Conservation (phyloP, 78 protist genomes). For the Polysphondylium violaceum region DNA sequence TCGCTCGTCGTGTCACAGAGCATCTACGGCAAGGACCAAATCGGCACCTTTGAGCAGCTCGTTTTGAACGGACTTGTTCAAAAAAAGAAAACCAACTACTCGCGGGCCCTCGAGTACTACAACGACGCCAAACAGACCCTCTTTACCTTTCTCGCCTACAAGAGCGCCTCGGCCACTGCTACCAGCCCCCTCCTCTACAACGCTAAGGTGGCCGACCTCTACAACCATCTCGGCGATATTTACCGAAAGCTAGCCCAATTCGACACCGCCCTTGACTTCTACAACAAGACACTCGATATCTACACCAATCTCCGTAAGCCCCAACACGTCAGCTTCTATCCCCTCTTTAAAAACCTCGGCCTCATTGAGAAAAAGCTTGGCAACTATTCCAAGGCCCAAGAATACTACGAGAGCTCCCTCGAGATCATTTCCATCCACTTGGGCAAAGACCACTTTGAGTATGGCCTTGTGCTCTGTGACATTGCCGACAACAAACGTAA, state of each 20-base stretch:
- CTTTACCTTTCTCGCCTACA: conserved; percentile 14
- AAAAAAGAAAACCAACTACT: conserved; percentile 53
- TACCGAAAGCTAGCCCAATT: conserved; percentile 36
- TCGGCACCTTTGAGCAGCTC: conserved; percentile 44
- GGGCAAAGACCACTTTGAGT: conserved; percentile 46
- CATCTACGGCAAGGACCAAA: conserved; percentile 48
- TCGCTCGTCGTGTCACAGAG: conserved; percentile 4
- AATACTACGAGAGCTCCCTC: conserved; percentile 18
- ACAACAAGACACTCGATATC: conserved; percentile 9
- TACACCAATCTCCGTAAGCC: conserved; percentile 3
- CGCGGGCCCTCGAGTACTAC: conserved; percentile 15
- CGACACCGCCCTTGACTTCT: conserved; percentile 16
- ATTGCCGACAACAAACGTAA: conserved; percentile 50
- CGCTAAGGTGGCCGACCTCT: conserved; percentile 31
- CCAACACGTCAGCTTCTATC: conserved; percentile 7
- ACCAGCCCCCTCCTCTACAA: neutral
- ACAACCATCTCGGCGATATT: conserved; percentile 40
- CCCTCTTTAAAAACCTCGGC: conserved; percentile 40
- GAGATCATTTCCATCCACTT: neutral
- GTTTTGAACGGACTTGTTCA: conserved; percentile 15
- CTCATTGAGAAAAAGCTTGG: conserved; percentile 47
- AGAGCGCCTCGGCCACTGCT: neutral
- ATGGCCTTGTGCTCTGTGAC: conserved; percentile 55
- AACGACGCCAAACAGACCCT: neutral
- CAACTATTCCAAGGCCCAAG: conserved; percentile 3